A percentile compares a stretch with the other conserved stretches of the same genome.
Evolutionary conservation across 2,329 filamentous ascomycete genomes (phyloP).

Genomic region (Metarhizium guizhouense): DNA sequence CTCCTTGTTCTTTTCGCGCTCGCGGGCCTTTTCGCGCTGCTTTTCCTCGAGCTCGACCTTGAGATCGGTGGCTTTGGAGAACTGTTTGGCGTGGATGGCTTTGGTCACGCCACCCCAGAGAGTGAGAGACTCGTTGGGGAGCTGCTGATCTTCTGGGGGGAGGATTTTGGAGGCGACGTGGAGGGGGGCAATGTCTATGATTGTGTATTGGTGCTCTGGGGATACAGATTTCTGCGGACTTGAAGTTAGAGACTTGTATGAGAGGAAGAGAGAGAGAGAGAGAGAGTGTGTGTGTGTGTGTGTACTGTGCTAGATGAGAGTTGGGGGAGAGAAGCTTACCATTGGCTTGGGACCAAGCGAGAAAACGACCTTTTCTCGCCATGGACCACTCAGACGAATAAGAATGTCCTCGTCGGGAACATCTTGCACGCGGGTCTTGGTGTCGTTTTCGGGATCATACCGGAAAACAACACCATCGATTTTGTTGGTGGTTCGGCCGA

Average conservation of each 20-base stretch:
- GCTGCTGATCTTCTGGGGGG: slow-evolving; percentile 68
- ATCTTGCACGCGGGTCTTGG: slow-evolving; percentile 70
- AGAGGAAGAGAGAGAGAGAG: not conserved
- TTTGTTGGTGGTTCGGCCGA: slow-evolving; percentile 83
- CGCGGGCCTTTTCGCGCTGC: slow-evolving; percentile 75
- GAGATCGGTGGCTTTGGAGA: slow-evolving; percentile 68
- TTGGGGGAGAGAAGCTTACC: slow-evolving; percentile 36
- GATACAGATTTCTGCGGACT: slow-evolving; percentile 30
- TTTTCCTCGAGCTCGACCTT: slow-evolving; percentile 90
- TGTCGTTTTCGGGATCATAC: slow-evolving; percentile 81
- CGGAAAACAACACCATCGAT: slow-evolving; percentile 86
- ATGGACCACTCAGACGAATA: slow-evolving; percentile 72
- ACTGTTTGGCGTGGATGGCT: slow-evolving; percentile 78
- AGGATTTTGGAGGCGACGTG: slow-evolving; percentile 68
- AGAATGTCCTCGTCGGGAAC: slow-evolving; percentile 80
- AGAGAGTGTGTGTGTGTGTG: not conserved
- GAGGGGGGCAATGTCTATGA: slow-evolving; percentile 84
- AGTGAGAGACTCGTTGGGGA: slow-evolving; percentile 79
- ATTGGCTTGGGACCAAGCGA: slow-evolving; percentile 50
- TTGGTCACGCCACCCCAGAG: slow-evolving; percentile 85
- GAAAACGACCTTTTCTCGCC: slow-evolving; percentile 64
- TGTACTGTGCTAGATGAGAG: not conserved
- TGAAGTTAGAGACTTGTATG: slow-evolving; percentile 4
- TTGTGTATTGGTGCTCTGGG: slow-evolving; percentile 55
- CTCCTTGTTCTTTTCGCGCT: slow-evolving; percentile 60